Conservation (phyloP, 495 filamentous ascomycete genomes). For the Podospora sp. region DNA sequence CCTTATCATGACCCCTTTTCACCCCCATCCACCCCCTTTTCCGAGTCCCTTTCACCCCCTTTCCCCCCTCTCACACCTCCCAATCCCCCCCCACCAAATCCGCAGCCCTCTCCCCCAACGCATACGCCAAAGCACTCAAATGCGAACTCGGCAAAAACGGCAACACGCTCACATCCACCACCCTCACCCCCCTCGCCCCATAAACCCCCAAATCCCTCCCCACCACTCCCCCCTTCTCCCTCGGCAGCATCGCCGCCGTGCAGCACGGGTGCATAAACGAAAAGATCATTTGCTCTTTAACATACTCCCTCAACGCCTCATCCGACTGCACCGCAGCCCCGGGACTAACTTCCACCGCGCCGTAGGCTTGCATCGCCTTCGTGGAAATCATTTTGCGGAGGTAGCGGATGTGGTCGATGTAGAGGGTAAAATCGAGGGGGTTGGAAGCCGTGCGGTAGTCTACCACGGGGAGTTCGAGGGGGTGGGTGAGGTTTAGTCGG, state of each 20-base stretch:
- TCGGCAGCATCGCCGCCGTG: constrained; percentile 19
- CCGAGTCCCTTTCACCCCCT: too few relatives aligned
- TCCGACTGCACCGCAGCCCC: background rate
- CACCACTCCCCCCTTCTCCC: constrained; percentile 24
- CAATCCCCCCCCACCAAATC: too few relatives aligned
- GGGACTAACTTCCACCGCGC: constrained; percentile 11
- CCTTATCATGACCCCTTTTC: too few relatives aligned
- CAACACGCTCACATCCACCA: too few relatives aligned
- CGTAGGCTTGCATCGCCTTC: background rate
- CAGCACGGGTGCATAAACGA: constrained; percentile 18
- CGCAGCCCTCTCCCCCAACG: too few relatives aligned
- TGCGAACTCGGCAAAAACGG: too few relatives aligned
- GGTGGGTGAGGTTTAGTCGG: constrained; percentile 35
- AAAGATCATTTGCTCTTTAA: background rate
- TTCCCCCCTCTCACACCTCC: too few relatives aligned
- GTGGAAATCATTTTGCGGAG: constrained; percentile 5
- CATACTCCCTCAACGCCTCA: constrained; percentile 6
- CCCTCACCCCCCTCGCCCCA: too few relatives aligned
- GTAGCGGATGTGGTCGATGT: constrained; percentile 20
- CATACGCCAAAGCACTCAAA: too few relatives aligned
- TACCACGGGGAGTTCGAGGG: constrained; percentile 29
- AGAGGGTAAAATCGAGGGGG: constrained; percentile 30
- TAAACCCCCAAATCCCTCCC: background rate
- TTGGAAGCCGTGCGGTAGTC: constrained; percentile 32
- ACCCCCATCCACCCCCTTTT: too few relatives aligned